Percentiles rank a stretch among this genome's conserved stretches.
These are phyloP conservation scores for Colletotrichum karsti DNA, from an alignment of 2,329 filamentous ascomycete species.

Conservation along the genomic window DNA sequence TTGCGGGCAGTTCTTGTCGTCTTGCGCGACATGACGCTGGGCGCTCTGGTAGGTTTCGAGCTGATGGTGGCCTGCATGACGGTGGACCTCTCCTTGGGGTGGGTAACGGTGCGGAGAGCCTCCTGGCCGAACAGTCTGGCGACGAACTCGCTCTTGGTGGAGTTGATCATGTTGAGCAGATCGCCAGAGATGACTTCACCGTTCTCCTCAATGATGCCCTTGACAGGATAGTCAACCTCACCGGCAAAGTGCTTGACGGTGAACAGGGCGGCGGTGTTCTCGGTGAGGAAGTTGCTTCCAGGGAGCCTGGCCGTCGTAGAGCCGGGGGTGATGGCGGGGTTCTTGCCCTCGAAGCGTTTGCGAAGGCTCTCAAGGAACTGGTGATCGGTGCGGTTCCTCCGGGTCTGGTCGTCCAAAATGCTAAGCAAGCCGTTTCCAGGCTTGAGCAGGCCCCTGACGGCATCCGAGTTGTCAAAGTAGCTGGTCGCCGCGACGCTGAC, in stretches of 20 bases:
- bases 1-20: conserved; percentile 53
- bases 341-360: conserved; percentile 95
- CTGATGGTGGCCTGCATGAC: conserved; percentile 97
- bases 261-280: conserved; percentile 83
- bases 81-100: conserved; percentile 87
- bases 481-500: conserved; percentile 89
- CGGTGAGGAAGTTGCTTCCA: conserved; percentile 89
- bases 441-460: conserved; percentile 90
- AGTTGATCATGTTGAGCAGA: conserved; percentile 91
- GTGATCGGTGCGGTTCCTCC: conserved; percentile 85
- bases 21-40: conserved; percentile 89
- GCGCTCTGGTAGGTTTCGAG: conserved; percentile 91
- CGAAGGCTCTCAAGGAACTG: conserved; percentile 91
- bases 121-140: conserved; percentile 95
- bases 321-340: conserved; percentile 84
- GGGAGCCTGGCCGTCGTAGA: conserved; percentile 79
- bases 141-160: conserved; percentile 89
- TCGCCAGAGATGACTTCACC: conserved; percentile 96
- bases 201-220: conserved; percentile 91
- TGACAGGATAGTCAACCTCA: conserved; percentile 92
- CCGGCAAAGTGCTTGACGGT: conserved; percentile 95
- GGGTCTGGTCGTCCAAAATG: conserved; percentile 95
- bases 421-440: conserved; percentile 90
- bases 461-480: conserved; percentile 98
- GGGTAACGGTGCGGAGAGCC: conserved; percentile 89